phyloP scores from a whole-genome alignment of 768 basidiomycete species.

The Termitomyces sp. region DNA sequence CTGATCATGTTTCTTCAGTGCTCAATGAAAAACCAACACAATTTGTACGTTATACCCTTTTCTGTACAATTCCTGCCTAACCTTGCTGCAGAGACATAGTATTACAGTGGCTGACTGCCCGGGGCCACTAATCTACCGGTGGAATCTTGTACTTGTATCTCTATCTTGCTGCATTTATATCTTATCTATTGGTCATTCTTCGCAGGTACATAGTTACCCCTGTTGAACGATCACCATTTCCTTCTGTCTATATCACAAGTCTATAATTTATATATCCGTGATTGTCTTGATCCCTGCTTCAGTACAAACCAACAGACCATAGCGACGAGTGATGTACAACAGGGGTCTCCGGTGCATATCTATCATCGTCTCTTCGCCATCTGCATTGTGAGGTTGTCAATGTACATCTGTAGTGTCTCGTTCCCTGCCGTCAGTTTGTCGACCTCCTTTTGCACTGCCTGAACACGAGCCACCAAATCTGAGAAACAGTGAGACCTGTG shows the following conservation, averaged over 20 bases:
- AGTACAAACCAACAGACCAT: too few relatives aligned
- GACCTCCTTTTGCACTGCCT: conserved; percentile 69
- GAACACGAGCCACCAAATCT: conserved; percentile 67
- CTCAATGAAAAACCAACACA: conserved; percentile 95
- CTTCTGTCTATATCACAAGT: neutral
- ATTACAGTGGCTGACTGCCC: conserved; percentile 77
- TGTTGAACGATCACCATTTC: conserved; percentile 5
- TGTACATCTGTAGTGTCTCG: conserved; percentile 81
- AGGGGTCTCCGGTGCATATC: neutral
- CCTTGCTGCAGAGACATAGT: conserved; percentile 63
- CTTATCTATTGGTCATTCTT: neutral
- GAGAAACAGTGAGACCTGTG: neutral
- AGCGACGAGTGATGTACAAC: neutral
- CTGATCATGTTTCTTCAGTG: conserved; percentile 44
- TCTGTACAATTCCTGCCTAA: neutral
- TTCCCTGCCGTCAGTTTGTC: conserved; percentile 78
- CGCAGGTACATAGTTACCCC: neutral
- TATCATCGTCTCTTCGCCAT: conserved; percentile 72
- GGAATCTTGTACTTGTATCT: conserved; percentile 4
- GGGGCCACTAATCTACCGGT: conserved; percentile 47
- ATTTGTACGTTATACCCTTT: conserved; percentile 49
- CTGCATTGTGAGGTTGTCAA: conserved; percentile 83
- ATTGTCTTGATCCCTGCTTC: neutral
- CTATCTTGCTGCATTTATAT: neutral
- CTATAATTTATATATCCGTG: conserved; percentile 3